Evolutionary conservation across 176 grass and related monocot species (phyloP).

Genomic region (Ampelocalamus luodianensis): DNA sequence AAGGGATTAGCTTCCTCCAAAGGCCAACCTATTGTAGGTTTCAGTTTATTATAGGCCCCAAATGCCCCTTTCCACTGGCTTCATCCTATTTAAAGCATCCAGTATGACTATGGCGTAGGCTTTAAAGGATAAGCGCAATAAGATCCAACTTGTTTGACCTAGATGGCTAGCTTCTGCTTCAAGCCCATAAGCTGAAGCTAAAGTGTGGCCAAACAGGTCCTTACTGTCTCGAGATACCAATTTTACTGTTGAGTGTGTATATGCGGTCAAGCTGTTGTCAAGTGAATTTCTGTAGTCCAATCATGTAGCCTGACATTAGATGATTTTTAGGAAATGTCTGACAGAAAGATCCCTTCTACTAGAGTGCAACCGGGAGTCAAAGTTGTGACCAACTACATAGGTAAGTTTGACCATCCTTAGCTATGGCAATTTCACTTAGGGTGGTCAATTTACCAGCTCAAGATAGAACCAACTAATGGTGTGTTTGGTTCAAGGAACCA

Average conservation of each 20-base stretch:
- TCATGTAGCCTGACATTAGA: slow-evolving; percentile 18
- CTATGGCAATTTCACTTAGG: not conserved
- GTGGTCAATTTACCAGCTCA: not conserved
- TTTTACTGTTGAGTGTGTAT: not conserved
- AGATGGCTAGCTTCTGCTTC: slow-evolving; percentile 15
- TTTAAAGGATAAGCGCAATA: too few relatives aligned
- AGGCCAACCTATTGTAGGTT: too few relatives aligned
- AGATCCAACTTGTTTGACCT: too few relatives aligned
- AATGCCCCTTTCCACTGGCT: too few relatives aligned
- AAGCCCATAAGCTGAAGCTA: not conserved
- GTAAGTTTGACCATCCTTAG: not conserved
- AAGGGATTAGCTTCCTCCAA: too few relatives aligned
- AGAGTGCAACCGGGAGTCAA: not conserved
- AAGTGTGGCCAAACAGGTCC: not conserved
- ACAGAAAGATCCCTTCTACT: not conserved
- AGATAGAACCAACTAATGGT: not conserved
- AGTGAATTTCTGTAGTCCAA: slow-evolving; percentile 8
- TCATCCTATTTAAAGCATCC: too few relatives aligned
- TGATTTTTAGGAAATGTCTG: not conserved
- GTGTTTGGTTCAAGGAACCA: not conserved
- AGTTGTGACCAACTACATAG: not conserved
- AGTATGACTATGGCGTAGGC: too few relatives aligned
- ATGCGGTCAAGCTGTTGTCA: not conserved
- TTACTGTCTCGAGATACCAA: not conserved
- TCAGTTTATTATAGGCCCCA: too few relatives aligned